Percentiles rank a stretch among this genome's conserved stretches.
These are phyloP conservation scores for Clonostachys solani DNA, from an alignment of 2,329 filamentous ascomycete genomes.

Conservation along the genomic window DNA sequence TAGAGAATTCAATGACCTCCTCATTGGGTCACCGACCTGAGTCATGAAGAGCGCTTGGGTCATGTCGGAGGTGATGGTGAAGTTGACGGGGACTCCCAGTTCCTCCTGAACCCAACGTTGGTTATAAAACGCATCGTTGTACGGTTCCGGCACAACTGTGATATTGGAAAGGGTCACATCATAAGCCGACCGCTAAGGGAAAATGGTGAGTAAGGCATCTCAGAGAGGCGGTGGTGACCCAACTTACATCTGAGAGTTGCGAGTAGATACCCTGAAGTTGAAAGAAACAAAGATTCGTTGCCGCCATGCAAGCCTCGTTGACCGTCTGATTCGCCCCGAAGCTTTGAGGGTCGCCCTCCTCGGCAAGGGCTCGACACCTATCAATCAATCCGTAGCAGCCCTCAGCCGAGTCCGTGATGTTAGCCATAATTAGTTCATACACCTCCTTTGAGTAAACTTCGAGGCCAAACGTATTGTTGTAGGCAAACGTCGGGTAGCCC, in stretches of 20 bases:
- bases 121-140: constrained; percentile 59
- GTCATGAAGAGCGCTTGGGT: constrained; percentile 48
- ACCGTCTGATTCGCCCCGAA: constrained; percentile 28
- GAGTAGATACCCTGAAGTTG: background rate
- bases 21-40: constrained; percentile 53
- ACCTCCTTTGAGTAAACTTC: constrained; percentile 42
- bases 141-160: constrained; percentile 33
- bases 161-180: constrained; percentile 44
- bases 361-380: constrained; percentile 32
- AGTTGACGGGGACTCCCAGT: constrained; percentile 59
- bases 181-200: constrained; percentile 23
- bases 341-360: constrained; percentile 26
- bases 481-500: constrained; percentile 47
- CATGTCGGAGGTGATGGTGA: constrained; percentile 29
- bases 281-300: constrained; percentile 21
- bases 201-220: no score
- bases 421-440: constrained; percentile 7
- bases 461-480: constrained; percentile 62
- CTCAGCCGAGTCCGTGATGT: constrained; percentile 4
- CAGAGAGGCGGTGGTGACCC: background rate
- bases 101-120: constrained; percentile 48
- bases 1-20: constrained; percentile 30
- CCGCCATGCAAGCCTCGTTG: constrained; percentile 45
- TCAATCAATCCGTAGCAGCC: constrained; percentile 49
- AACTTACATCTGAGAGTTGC: background rate